Percentiles rank a stretch among this genome's conserved stretches.
Evolutionary conservation across 176 grass and related monocot genomes (phyloP).

Genomic region (Avena sativa): DNA sequence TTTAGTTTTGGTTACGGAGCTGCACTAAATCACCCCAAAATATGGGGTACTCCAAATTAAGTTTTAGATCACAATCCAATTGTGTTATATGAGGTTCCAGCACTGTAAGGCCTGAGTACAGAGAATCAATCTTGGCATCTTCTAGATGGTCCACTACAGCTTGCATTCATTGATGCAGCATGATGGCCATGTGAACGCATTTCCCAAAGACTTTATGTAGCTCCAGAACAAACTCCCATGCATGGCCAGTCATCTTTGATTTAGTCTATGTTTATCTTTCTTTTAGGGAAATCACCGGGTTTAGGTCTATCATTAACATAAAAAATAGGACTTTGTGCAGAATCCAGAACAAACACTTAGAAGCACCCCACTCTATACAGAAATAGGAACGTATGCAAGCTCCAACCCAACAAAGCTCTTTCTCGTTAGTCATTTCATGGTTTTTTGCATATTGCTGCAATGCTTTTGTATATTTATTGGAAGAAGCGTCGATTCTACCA

Average conservation of each 20-base stretch:
- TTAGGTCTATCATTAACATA: neutral
- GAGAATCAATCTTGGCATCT: conserved; percentile 24
- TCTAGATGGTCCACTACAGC: conserved; percentile 35
- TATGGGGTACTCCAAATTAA: neutral
- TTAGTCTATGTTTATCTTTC: neutral
- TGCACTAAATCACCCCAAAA: neutral
- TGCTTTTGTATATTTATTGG: neutral
- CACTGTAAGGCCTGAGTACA: neutral
- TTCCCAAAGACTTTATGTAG: neutral
- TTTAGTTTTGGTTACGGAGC: neutral
- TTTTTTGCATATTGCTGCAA: neutral
- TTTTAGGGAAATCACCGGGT: neutral
- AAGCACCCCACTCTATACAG: neutral
- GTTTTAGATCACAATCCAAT: neutral
- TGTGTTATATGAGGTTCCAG: neutral
- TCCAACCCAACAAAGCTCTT: neutral
- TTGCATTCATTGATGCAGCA: conserved; percentile 15
- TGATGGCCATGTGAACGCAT: conserved; percentile 41
- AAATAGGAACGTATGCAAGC: neutral
- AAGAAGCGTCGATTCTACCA: neutral
- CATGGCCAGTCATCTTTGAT: neutral
- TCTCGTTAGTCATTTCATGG: neutral
- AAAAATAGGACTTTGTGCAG: no score
- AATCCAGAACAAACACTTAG: no score
- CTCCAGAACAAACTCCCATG: neutral